Evolutionary conservation across 768 basidiomycete genomes (phyloP).

Genomic region (Kwoniella europaea): DNA sequence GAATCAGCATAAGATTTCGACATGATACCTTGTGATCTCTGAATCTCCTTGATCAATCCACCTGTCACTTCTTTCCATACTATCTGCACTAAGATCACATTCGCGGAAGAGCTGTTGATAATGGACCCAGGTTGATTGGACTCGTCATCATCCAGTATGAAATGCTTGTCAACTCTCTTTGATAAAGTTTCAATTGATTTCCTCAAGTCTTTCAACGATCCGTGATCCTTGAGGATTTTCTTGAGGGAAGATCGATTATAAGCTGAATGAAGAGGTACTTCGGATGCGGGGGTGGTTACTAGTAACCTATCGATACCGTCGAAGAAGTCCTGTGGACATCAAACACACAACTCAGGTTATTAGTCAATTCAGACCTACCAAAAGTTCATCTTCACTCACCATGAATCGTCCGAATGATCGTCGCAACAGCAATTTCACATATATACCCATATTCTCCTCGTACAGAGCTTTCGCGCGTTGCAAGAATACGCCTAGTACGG

Average conservation of each 20-base stretch:
- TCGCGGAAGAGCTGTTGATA: not conserved
- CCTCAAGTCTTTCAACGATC: slow-evolving; percentile 77
- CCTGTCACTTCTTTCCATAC: slow-evolving; percentile 93
- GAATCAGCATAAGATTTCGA: slow-evolving; percentile 77
- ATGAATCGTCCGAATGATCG: slow-evolving; percentile 85
- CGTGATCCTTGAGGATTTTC: slow-evolving; percentile 82
- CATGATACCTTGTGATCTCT: slow-evolving; percentile 71
- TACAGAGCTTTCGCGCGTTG: slow-evolving; percentile 80
- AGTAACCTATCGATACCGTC: slow-evolving; percentile 88
- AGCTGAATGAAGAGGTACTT: slow-evolving; percentile 73
- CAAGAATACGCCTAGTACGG: slow-evolving; percentile 68
- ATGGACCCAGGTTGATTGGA: not conserved
- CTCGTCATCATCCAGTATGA: slow-evolving; percentile 70
- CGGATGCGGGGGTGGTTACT: slow-evolving; percentile 75
- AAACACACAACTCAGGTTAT: slow-evolving; percentile 4
- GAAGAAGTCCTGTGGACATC: slow-evolving; percentile 79
- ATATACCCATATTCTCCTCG: slow-evolving; percentile 83
- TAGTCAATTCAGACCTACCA: not conserved
- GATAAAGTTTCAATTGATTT: slow-evolving; percentile 84
- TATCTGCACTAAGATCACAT: slow-evolving; percentile 63
- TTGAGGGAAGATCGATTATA: slow-evolving; percentile 80
- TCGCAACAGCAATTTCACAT: slow-evolving; percentile 83
- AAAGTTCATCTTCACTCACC: slow-evolving; percentile 62
- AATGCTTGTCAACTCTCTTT: slow-evolving; percentile 95
- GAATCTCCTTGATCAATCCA: slow-evolving; percentile 75